These are phyloP conservation scores for Trichoderma simmonsii DNA, from an alignment of 2,329 filamentous ascomycete genomes.

Conservation along the genomic window DNA sequence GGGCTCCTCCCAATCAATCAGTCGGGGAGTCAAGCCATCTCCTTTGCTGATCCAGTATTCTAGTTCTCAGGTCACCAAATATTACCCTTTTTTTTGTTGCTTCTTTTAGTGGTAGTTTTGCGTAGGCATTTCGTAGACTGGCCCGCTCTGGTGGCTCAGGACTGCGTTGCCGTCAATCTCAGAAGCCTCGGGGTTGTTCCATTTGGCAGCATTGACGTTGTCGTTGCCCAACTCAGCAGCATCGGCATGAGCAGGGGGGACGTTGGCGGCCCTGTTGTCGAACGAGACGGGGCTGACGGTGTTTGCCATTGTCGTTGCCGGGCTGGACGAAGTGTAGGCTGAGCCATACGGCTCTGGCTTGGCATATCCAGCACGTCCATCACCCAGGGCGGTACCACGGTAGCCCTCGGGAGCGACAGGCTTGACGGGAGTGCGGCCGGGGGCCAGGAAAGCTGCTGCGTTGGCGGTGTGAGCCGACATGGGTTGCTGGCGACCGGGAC, in stretches of 20 bases:
- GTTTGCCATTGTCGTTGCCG: constrained; percentile 22
- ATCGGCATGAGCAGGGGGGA: not conserved
- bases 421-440: constrained; percentile 28
- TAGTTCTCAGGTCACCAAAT: not conserved
- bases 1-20: not conserved
- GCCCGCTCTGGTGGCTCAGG: constrained; percentile 33
- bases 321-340: constrained; percentile 29
- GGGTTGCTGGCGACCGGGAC: constrained; percentile 22
- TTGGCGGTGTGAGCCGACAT: constrained; percentile 32
- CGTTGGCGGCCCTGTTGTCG: constrained; percentile 20
- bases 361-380: constrained; percentile 39
- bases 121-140: constrained; percentile 44
- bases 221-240: constrained; percentile 35
- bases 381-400: constrained; percentile 39
- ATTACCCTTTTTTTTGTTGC: not conserved
- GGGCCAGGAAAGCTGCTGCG: constrained; percentile 27
- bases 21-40: not conserved
- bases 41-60: not conserved
- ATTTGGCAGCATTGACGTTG: constrained; percentile 30
- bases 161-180: constrained; percentile 40
- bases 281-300: constrained; percentile 18
- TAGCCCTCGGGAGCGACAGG: constrained; percentile 34
- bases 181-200: constrained; percentile 35
- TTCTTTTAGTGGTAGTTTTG: constrained; percentile 35
- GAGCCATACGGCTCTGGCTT: constrained; percentile 37